Conservation (phyloP, 257 asterid genomes). For the Parsonsia alboflavescens region DNA sequence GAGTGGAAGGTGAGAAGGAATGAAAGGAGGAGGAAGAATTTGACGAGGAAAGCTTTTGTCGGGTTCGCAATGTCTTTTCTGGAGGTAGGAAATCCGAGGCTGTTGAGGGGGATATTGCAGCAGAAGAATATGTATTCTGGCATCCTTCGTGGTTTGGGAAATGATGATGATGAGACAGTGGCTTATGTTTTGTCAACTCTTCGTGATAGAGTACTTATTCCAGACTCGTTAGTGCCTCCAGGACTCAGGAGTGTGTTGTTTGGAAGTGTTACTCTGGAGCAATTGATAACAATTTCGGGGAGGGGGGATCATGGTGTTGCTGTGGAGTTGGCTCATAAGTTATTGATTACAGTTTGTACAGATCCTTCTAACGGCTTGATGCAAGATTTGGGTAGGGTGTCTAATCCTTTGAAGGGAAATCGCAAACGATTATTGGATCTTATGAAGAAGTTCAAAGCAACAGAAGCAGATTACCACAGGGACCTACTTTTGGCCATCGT, state of each 20-base stretch:
- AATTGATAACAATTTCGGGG: slow-evolving; percentile 64
- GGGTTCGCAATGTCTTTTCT: slow-evolving; percentile 72
- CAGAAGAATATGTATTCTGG: slow-evolving; percentile 88
- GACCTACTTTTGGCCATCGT: slow-evolving; percentile 67
- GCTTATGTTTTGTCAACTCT: slow-evolving; percentile 47
- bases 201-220: slow-evolving; percentile 63
- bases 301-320: slow-evolving; percentile 54
- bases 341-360: slow-evolving; percentile 64
- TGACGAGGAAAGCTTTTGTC: slow-evolving; percentile 67
- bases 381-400: slow-evolving; percentile 69
- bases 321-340: slow-evolving; percentile 58
- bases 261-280: slow-evolving; percentile 87
- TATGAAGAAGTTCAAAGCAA: slow-evolving; percentile 78
- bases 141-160: slow-evolving; percentile 75
- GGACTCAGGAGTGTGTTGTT: slow-evolving; percentile 86
- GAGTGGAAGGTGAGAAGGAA: slow-evolving; percentile 54
- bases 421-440: slow-evolving; percentile 68
- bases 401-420: slow-evolving; percentile 72
- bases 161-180: slow-evolving; percentile 71
- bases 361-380: slow-evolving; percentile 84
- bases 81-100: slow-evolving; percentile 73
- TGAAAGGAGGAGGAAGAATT: slow-evolving; percentile 42
- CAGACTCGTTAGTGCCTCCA: slow-evolving; percentile 71
- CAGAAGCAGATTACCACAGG: slow-evolving; percentile 59
- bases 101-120: slow-evolving; percentile 80